Base-by-base conservation (phyloP, 139 green algal genomes). In the Volvox reticuliferus region DNA sequence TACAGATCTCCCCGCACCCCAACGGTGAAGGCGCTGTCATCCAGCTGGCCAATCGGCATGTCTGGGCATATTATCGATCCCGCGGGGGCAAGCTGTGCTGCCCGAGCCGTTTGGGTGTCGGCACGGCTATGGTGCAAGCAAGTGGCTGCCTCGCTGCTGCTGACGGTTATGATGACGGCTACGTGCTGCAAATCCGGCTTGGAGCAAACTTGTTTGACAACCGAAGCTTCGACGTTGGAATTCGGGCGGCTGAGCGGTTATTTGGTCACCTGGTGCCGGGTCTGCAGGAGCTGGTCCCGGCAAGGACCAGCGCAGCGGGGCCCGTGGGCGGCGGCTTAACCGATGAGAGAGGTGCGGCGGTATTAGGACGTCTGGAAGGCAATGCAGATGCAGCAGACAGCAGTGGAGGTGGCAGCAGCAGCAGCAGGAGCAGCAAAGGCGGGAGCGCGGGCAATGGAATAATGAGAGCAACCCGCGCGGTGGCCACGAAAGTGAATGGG, bases 41-140 rank as follows among this genome's bases (percentile, higher is more conserved):
- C 32, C 75, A 81, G 75, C 18, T 30, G 32, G 75, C 75, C 30
- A 81, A 81, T 35, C 32, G 75, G 18, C 33, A 61, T 24, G 75
- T 81, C 2, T 55, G 33, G 75, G 32, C 75, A 17, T 61, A 24
- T 30, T 55, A 81, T 30, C 22, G 13, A 33, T 0, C 50, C 32
- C 75, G 75, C 75, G 71, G 71, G 1, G 71, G 71, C 71, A 79
- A 82, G 33, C n/a, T 82, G 76, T 82, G 76, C 76, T 61, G 33
- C 76, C 76, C 32, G 30, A 5, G 75, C 75, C 20, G 30, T 16
- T 33, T 18, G 18, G 75, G 30, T 30, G 75, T 12, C 24, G 12
- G 32, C 21, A 30, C 32, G 1, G 75, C 32, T 5, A 81, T 33
- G 32, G 75, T 17, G 32, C 19, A 30, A 19, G 30, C 21, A 33